phyloP scores from a whole-genome alignment of 192 early-diverging fungal genomes.

The Obelidium mucronatum region DNA sequence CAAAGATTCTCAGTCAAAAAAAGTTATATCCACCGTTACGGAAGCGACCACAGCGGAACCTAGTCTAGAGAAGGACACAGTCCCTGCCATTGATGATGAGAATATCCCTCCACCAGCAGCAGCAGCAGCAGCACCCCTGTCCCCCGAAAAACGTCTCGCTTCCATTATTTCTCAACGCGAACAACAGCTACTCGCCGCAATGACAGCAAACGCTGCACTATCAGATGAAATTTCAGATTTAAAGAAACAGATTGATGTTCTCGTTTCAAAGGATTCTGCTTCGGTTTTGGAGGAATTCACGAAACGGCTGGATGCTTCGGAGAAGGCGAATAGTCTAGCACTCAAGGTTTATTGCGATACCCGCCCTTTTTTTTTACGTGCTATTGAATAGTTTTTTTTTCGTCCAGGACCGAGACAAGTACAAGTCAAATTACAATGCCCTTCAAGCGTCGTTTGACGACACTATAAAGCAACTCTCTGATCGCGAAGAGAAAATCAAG shows the following conservation, averaged over 20 bases:
- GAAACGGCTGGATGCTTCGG: constrained; percentile 18
- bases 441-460: constrained; percentile 40
- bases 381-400: no score
- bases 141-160: neutral
- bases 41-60: no score
- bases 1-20: no score
- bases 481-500: constrained; percentile 48
- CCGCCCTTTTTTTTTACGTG: constrained; percentile 12
- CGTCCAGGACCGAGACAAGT: constrained; percentile 25
- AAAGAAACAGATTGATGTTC: constrained; percentile 19
- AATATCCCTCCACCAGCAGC: no score
- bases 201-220: constrained; percentile 46
- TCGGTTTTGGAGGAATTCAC: constrained; percentile 28
- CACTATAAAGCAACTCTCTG: constrained; percentile 31
- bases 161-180: constrained; percentile 46
- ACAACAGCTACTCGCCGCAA: constrained; percentile 47
- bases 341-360: constrained; percentile 3
- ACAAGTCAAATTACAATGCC: constrained; percentile 1
- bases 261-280: neutral
- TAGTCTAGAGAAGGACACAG: no score
- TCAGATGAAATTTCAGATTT: constrained; percentile 32
- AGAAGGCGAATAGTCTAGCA: no score
- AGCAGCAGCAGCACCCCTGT: no score
- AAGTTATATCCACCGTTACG: no score
- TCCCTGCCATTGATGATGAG: no score